phyloP scores from a whole-genome alignment of 148 eudicot species.

The Vaccinium macrocarpon region DNA sequence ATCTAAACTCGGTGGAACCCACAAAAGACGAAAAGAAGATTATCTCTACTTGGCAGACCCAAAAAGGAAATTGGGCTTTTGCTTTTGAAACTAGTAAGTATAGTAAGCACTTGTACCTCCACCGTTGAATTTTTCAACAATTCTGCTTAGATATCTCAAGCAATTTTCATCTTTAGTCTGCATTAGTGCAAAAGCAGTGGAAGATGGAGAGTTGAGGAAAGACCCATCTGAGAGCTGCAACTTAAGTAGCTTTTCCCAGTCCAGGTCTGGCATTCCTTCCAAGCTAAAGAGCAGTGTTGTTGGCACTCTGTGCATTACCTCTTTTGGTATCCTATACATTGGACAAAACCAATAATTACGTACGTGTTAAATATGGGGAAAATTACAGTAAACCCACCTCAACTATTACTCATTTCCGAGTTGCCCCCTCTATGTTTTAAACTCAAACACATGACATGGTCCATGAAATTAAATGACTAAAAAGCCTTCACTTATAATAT shows the following conservation, averaged over 20 bases:
- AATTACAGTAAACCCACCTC: too few relatives aligned
- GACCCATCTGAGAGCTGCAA: constrained; percentile 80
- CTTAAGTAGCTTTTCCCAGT: constrained; percentile 77
- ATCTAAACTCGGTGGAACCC: too few relatives aligned
- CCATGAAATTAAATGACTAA: too few relatives aligned
- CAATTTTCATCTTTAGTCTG: constrained; percentile 69
- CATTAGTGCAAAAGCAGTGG: constrained; percentile 90
- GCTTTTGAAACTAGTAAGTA: too few relatives aligned
- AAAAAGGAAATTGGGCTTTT: too few relatives aligned
- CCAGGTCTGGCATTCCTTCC: constrained; percentile 72
- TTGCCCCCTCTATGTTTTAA: too few relatives aligned
- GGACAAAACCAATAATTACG: constrained; percentile 14
- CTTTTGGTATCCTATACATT: constrained; percentile 66
- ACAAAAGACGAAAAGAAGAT: too few relatives aligned
- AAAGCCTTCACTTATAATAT: too few relatives aligned
- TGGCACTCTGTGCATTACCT: constrained; percentile 66
- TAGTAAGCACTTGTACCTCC: constrained; percentile 53
- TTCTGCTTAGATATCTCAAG: constrained; percentile 50
- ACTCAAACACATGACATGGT: too few relatives aligned
- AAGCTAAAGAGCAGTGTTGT: constrained; percentile 79
- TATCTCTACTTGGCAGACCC: too few relatives aligned
- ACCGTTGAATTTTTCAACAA: constrained; percentile 60
- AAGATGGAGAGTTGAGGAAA: constrained; percentile 80
- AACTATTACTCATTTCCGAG: too few relatives aligned
- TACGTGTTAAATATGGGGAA: too few relatives aligned